Evolutionary conservation across 1,284 basidiomycete genomes (phyloP).

Genomic region (Sporisorium reilianum): DNA sequence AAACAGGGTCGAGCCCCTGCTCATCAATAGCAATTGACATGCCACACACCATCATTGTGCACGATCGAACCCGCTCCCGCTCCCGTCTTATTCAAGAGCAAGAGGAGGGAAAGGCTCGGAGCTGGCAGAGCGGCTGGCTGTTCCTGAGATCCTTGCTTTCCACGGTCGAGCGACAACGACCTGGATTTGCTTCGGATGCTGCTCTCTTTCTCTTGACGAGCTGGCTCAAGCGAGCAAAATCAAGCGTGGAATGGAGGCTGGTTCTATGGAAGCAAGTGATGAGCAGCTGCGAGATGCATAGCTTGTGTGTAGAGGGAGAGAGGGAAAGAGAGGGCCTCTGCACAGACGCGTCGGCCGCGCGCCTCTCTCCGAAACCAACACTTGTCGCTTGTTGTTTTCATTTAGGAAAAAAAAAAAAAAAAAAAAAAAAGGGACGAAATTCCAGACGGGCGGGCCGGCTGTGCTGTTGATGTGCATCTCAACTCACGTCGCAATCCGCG

Average conservation of each 20-base stretch:
- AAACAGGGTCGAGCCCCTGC: constrained; percentile 1
- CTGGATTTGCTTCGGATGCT: constrained; percentile 1
- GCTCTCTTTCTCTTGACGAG: background rate
- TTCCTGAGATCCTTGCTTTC: background rate
- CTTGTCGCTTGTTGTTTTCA: constrained; percentile 5
- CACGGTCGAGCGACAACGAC: background rate
- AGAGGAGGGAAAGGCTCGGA: background rate
- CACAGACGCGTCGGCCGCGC: constrained; percentile 1
- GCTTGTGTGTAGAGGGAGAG: constrained; percentile 11
- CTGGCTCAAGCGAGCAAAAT: background rate
- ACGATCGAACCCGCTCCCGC: background rate
- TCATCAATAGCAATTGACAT: constrained; percentile 7
- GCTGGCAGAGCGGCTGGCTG: constrained; percentile 4
- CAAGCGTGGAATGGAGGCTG: constrained; percentile 7
- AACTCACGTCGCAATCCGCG: constrained; percentile 13
- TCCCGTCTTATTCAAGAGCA: no score
- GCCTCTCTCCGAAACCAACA: constrained; percentile 32
- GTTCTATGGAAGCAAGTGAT: background rate
- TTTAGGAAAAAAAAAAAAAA: background rate
- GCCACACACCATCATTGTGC: constrained; percentile 37
- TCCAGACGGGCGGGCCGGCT: constrained; percentile 3
- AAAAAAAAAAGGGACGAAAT: background rate
- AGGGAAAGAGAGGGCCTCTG: no score
- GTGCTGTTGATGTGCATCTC: constrained; percentile 21
- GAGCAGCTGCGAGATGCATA: constrained; percentile 34